These are phyloP conservation scores for Angomonas ambiguus DNA, from an alignment of 208 protist species.

Conservation along the genomic window DNA sequence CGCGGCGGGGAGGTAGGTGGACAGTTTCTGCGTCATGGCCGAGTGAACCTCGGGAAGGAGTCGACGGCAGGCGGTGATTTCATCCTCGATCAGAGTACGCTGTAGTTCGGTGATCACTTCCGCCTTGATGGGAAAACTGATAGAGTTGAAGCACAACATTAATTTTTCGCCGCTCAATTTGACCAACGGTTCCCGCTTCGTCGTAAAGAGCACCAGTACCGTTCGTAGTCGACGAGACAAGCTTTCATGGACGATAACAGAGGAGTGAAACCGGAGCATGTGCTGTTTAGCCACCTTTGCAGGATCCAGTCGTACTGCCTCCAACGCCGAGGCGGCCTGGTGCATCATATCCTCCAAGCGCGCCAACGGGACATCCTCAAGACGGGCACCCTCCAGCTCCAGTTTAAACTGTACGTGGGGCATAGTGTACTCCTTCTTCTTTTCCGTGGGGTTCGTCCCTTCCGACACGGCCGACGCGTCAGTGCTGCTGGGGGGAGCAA, in stretches of 20 bases:
- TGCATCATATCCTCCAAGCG: constrained; percentile 41
- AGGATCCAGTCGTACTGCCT: constrained; percentile 13
- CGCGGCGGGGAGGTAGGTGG: constrained; percentile 39
- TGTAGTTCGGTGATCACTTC: constrained; percentile 48
- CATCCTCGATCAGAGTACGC: constrained; percentile 30
- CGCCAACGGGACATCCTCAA: constrained; percentile 47
- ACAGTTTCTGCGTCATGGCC: constrained; percentile 39
- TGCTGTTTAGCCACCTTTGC: not conserved
- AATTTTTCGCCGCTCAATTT: constrained; percentile 50
- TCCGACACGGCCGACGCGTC: not conserved
- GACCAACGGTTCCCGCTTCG: constrained; percentile 37
- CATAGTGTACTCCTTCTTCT: not conserved
- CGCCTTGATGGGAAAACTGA: constrained; percentile 25
- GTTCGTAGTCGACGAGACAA: constrained; percentile 36
- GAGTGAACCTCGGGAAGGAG: constrained; percentile 35
- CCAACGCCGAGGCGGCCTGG: constrained; percentile 29
- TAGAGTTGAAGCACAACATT: constrained; percentile 62
- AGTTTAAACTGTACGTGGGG: constrained; percentile 51
- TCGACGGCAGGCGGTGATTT: constrained; percentile 36
- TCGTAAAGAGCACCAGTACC: constrained; percentile 65
- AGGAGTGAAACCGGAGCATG: constrained; percentile 43
- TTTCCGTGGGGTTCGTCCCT: not conserved
- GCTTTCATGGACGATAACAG: constrained; percentile 40
- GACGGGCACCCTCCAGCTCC: constrained; percentile 46
- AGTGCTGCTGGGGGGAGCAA: not conserved